A percentile compares a stretch with the other conserved stretches of the same genome.
Conservation (phyloP, 331 rosid species). For the Telfairia occidentalis region DNA sequence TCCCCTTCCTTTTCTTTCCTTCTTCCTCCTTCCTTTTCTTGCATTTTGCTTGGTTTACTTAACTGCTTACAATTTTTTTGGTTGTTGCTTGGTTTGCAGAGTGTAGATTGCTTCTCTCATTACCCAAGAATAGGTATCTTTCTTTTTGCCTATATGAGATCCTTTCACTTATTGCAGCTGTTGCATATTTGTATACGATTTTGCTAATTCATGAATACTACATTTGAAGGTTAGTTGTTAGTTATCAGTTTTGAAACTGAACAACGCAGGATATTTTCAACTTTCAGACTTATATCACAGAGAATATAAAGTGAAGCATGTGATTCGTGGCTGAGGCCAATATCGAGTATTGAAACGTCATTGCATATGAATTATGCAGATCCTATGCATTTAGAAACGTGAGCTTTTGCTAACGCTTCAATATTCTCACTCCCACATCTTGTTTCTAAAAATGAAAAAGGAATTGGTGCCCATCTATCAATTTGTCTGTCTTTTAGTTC, state of each 20-base stretch:
- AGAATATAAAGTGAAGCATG: background rate
- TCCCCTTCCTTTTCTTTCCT: background rate
- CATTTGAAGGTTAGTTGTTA: background rate
- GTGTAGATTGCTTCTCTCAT: constrained; percentile 2
- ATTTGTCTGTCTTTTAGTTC: background rate
- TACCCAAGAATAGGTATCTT: constrained; percentile 1
- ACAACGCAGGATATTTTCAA: background rate
- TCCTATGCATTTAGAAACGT: background rate
- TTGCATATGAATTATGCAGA: background rate
- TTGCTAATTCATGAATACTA: background rate
- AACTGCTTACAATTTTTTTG: background rate
- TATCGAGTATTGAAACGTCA: background rate
- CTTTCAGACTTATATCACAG: background rate
- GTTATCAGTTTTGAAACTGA: background rate
- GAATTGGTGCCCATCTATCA: no score
- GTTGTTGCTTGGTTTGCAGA: background rate
- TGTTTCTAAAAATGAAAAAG: no score
- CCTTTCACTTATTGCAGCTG: constrained; percentile 2
- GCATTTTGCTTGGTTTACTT: background rate
- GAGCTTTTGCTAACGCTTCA: background rate
- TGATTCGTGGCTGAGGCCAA: background rate
- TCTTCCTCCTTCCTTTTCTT: background rate
- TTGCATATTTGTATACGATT: background rate
- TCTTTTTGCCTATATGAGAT: background rate
- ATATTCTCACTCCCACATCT: no score